Evolutionary conservation across 2,329 filamentous ascomycete genomes (phyloP).

Genomic region (Cladosporium sp.): DNA sequence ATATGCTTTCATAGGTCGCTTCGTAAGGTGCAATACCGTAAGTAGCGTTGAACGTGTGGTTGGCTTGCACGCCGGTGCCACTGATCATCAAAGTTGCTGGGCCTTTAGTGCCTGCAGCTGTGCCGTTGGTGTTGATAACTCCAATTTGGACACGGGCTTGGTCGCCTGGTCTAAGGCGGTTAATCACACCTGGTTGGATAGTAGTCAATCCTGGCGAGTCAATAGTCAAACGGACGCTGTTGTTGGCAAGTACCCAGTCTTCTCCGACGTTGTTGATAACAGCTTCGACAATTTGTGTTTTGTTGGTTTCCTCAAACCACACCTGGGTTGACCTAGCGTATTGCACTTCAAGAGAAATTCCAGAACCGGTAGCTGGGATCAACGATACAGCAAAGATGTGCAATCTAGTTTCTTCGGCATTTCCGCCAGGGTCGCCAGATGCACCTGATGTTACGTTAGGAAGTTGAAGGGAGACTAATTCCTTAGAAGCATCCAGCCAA

Average conservation of each 20-base stretch:
- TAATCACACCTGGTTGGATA: conserved; percentile 40
- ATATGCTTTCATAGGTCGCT: conserved; percentile 43
- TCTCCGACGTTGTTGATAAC: conserved; percentile 43
- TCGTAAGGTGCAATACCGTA: conserved; percentile 41
- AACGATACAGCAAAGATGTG: conserved; percentile 46
- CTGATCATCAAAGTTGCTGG: conserved; percentile 36
- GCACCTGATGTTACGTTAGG: conserved; percentile 42
- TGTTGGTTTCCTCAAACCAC: conserved; percentile 44
- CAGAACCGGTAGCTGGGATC: conserved; percentile 33
- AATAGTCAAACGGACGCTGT: conserved; percentile 40
- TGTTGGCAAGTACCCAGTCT: conserved; percentile 38
- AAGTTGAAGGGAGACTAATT: conserved; percentile 40
- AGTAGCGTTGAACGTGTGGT: conserved; percentile 40
- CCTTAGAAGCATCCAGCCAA: conserved; percentile 45
- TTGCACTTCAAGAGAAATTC: conserved; percentile 39
- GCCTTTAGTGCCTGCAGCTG: conserved; percentile 35
- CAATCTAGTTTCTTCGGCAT: conserved; percentile 34
- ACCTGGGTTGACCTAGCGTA: conserved; percentile 46
- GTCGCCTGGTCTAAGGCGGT: conserved; percentile 45
- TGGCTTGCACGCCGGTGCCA: conserved; percentile 32
- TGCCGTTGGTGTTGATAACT: conserved; percentile 39
- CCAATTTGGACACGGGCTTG: conserved; percentile 43
- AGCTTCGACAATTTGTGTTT: conserved; percentile 44
- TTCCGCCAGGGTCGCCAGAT: conserved; percentile 37
- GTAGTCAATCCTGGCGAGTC: conserved; percentile 40